phyloP scores from a whole-genome alignment of 2,329 filamentous ascomycete species.

The Thelonectria blattea region DNA sequence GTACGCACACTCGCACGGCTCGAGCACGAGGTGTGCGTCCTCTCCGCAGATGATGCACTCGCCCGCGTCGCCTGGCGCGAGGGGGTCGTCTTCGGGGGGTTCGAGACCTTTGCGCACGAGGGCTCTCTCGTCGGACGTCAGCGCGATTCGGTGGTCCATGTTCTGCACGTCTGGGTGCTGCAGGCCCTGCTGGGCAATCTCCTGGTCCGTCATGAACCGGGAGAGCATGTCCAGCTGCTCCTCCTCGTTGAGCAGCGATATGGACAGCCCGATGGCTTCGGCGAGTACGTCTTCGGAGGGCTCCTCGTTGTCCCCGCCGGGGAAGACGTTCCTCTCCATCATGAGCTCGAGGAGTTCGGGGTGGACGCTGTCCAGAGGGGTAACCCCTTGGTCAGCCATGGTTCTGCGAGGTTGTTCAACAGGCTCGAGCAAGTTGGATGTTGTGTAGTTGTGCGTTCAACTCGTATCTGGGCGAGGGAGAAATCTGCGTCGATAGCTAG shows the following conservation, averaged over 20 bases:
- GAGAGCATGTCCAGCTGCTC: slow-evolving; percentile 30
- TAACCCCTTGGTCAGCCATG: slow-evolving; percentile 6
- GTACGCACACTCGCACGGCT: slow-evolving; percentile 29
- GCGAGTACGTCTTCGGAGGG: slow-evolving; percentile 27
- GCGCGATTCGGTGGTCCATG: slow-evolving; percentile 12
- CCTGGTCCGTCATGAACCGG: slow-evolving; percentile 34
- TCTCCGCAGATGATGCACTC: slow-evolving; percentile 31
- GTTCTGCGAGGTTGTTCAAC: not conserved
- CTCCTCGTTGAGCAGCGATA: slow-evolving; percentile 26
- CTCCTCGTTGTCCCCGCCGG: not conserved
- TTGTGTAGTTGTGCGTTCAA: not conserved
- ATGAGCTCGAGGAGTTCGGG: slow-evolving; percentile 32
- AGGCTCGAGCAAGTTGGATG: not conserved
- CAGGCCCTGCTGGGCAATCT: slow-evolving; percentile 25
- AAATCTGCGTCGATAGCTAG: not conserved
- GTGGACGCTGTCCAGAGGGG: slow-evolving; percentile 27
- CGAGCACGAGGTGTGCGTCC: slow-evolving; percentile 2
- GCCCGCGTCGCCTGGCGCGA: not conserved
- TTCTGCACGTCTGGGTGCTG: slow-evolving; percentile 23
- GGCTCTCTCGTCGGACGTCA: slow-evolving; percentile 26
- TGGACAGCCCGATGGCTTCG: slow-evolving; percentile 24
- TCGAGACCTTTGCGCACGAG: slow-evolving; percentile 2
- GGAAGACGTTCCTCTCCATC: slow-evolving; percentile 13
- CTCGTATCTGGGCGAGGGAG: not conserved
- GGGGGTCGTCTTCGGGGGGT: not conserved